Base-by-base conservation (phyloP, 2,329 filamentous ascomycete genomes). In the Westerdykella sp. region DNA sequence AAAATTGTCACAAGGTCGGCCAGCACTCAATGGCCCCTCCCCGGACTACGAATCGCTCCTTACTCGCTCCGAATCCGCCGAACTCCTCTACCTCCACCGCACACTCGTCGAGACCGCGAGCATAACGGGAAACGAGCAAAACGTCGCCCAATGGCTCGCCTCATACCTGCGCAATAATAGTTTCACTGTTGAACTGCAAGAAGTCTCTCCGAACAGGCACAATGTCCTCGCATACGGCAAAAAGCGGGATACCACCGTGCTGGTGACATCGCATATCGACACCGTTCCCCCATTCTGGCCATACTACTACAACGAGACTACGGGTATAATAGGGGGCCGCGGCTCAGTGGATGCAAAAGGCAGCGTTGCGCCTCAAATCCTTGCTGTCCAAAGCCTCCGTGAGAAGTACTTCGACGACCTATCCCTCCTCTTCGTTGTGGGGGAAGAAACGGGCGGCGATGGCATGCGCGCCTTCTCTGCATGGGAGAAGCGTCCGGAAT, bases 251-350 rank as follows among this genome's bases (percentile, higher is more conserved):
- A 77, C 81, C 1, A 75, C 74, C 28, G 71, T 87, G 10, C 70
- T 88, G n/a, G 67, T 90, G 1, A 82, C 82, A 1, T 89, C 84
- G 44, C 89, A 95, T 63, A 91, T 95, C 56, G 90, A 96, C 57
- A 81, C 78, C 2, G 80, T 68, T 4, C 62, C 85, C 1, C 85
- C 85, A 0, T 80, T 79, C 62, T 84, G 87, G 46, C 82, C 82
- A 0, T 88, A 88, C 64, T 72, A 73, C 25, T 68, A 74, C 32
- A 73, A 74, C 6, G 53, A 65, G 18, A 77, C 47, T 73, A 77
- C 40, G 48, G 68, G 56, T 36, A 57, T 65, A 34, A 85, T 91
- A 46, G 77, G 74, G 40, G 87, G 87, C 2, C 80, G 87, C 25
- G 87, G 87, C 39, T 82, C 76, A 41, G 85, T 88, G 15, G 87